Base-by-base conservation (phyloP, 257 asterid genomes). In the Fraxinus excelsior region DNA sequence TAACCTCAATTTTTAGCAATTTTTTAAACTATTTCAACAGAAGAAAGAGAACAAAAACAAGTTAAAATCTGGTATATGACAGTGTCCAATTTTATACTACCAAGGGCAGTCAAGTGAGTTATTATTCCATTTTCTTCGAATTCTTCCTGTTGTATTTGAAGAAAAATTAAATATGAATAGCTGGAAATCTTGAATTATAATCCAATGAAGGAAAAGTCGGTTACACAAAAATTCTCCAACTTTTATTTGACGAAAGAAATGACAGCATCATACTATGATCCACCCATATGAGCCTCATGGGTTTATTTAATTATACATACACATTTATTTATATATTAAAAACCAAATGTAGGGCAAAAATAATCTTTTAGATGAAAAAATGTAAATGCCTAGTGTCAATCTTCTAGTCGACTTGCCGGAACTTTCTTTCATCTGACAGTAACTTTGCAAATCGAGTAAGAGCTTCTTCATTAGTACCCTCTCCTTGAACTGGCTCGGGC, bases 381-480 rank as follows among this genome's bases (percentile, higher is more conserved):
- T n/a, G 66, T 21, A 23, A 58, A 21, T 8, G 4, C 26, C 26
- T 58, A 10, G 66, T 7, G 26, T n/a, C 62, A 18, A 51, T 51
- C 21, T 51, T 51, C 64, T 53, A 53, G 11, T 53, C 0, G 26
- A 19, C 2, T 26, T 19, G 23, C 38, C 86, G 80, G 1, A 82
- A 44, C 72, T 34, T 83, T 70, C 84, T 2, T 75, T 85, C 89
- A 2, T 56, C 78, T 0, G 91, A 85, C 44, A 87, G 89, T 70
- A 65, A 77, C 31, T 82, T 73, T 0, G 89, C 89, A 18, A 85
- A 83, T 5, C 84, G 82, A 29, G 80, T 75, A 71, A 88, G 86
- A 53, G 88, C 88, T n/a, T 87, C 86, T 82, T 84, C 88, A 62
- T 87, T 87, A 3, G 85, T 87, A 29, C 89, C 91, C 70, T 82